These are phyloP conservation scores for Pistacia integerrima DNA, from an alignment of 345 rosid species.

Conservation along the genomic window DNA sequence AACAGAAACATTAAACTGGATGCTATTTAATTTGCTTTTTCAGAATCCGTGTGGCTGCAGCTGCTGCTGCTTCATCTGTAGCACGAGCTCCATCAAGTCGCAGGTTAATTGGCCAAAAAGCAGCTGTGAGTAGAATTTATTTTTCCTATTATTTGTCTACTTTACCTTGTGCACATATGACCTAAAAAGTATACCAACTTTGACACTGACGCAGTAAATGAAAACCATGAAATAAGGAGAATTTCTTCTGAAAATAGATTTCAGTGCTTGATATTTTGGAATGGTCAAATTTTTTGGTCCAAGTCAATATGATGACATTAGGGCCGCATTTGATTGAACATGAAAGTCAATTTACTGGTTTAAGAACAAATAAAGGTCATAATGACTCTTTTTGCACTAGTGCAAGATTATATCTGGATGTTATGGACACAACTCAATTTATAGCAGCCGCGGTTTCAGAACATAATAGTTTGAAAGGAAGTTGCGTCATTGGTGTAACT, in stretches of 20 bases:
- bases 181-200: background rate
- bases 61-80: conserved; percentile 89
- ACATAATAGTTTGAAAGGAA: background rate
- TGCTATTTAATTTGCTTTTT: background rate
- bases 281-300: background rate
- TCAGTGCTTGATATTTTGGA: background rate
- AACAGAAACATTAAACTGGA: conserved; percentile 11
- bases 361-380: background rate
- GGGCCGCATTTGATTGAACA: background rate
- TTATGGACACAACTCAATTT: background rate
- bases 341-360: background rate
- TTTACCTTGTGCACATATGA: background rate
- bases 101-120: conserved; percentile 62
- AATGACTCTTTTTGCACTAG: background rate
- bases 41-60: conserved; percentile 98
- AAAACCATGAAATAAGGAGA: background rate
- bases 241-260: background rate
- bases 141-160: background rate
- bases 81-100: conserved; percentile 86
- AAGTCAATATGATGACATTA: background rate
- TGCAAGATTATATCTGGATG: background rate
- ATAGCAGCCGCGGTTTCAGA: background rate
- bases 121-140: conserved; percentile 45
- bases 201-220: background rate
- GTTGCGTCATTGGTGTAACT: background rate